Base-by-base conservation (phyloP, 495 filamentous ascomycete species). In the Xylaria nigripes region DNA sequence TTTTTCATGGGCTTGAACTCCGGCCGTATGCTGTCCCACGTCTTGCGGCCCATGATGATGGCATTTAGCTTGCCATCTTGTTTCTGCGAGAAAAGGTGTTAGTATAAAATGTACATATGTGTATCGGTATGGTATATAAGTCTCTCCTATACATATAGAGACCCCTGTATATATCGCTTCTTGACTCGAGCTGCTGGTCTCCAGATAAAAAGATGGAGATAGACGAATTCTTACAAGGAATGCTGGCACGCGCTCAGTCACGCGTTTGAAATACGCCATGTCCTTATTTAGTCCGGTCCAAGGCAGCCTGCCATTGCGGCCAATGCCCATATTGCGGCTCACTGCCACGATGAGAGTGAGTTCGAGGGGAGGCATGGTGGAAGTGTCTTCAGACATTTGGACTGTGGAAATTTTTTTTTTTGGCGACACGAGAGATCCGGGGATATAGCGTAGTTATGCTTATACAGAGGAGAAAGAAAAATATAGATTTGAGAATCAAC, bases 11-110 rank as follows among this genome's bases (percentile, higher is more conserved):
- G 93, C n/a, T 90, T 78, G 61, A 90, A 86, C 12, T 70, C 72
- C 0, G 69, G 61, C 2, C 92, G 92, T 3, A 98, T 89, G 42
- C 81, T 86, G 24, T 92, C 86, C 83, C 90, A 98, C 0, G 93
- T 96, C 70, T 93, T 96, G 58, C 93, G 87, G 45, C 93, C 93
- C 92, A 98, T 98, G 62, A 98, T 85, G 22, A 98, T 85, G 0
- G 86, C 87, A 64, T 97, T 98, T 16, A 67, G 30, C 24, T 42
- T 34, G 40, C 48, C 24, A 54, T 57, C 25, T 63, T 27, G 25
- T 30, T 51, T 36, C 48, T 47, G 42, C 2, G 32, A 2, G 32
- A 13, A 3, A 29, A 29, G n/a, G 25, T 29, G 25, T 29, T 29
- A 8, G 13, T 36, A 12, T 36, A 8, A 36, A 36, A n/a, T n/a